Evolutionary conservation across 106 monocot genomes (phyloP), one percentile per base, ranked within the genome.

Genomic region (Vanilla planifolia): DNA sequence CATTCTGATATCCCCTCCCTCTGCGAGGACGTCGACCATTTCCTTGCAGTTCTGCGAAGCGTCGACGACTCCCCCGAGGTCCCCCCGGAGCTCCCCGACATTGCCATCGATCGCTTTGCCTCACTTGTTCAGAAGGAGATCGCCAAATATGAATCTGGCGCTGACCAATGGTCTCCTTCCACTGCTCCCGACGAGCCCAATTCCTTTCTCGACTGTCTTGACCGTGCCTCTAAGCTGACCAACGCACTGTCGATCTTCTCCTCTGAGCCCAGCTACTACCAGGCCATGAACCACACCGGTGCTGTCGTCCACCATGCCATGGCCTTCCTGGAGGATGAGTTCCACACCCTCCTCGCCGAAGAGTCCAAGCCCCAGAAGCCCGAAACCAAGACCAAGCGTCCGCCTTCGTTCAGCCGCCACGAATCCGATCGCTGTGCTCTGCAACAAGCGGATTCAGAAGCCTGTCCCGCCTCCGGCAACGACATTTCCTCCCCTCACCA

Each of bases 321-420:
- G 85, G 26, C 74, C 1, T 86, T 77, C 70, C 62, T 86, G 3
- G 85, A 86, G 39, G 85, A 86, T 26, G 85, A 80, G 43, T 75
- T 86, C 71, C 73, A 67, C 26, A 33, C 70, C 23, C 59, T 86
- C 20, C 73, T 86, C 1, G 69, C 70, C 10, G 77, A 75, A 2
- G n/a, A 44, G 0, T 43, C 25, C 23, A 45, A 22, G 35, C 14
- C 67, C n/a, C 36, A 2, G n/a, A 27, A 15, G 27, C 48, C 26
- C 10, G 22, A 27, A 21, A 0, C 21, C 23, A 57, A 68, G 41
- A 36, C 43, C 2, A 68, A 75, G 55, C 41, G 63, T 6, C 68
- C 55, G 2, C 53, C 68, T 2, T 59, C 67, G 17, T 67, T 50
- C 43, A 27, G 62, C 21, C 16, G 47, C 2, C 32, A 7, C 45